Percentiles rank a stretch among this genome's conserved stretches.
phyloP scores from a whole-genome alignment of 306 rosid species.

The Parietaria judaica region DNA sequence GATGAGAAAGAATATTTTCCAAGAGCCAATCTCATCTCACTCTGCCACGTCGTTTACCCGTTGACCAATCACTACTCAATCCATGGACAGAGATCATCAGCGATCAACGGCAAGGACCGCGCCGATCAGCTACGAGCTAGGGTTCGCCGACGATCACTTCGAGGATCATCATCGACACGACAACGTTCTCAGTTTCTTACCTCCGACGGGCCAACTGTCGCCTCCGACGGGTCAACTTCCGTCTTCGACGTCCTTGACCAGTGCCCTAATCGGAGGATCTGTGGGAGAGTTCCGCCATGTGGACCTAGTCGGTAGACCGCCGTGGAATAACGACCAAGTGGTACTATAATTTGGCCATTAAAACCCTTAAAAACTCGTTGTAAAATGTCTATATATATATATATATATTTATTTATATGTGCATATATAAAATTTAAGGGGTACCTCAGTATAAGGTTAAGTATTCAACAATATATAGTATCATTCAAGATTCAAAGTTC shows the following conservation, averaged over 20 bases:
- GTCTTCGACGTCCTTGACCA: slow-evolving; percentile 2
- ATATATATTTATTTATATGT: not conserved
- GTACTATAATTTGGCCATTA: not conserved
- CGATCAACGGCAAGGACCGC: slow-evolving; percentile 13
- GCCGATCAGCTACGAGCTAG: slow-evolving; percentile 53
- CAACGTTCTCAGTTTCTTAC: slow-evolving; percentile 62
- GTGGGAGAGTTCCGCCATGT: slow-evolving; percentile 37
- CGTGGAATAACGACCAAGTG: slow-evolving; percentile 72
- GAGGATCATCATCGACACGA: slow-evolving; percentile 32
- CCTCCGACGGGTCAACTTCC: slow-evolving; percentile 3
- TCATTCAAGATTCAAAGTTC: too few species aligned
- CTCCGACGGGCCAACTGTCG: slow-evolving; percentile 24
- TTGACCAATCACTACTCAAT: slow-evolving; percentile 41
- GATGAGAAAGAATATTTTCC: slow-evolving; percentile 25
- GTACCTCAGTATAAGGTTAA: too few species aligned
- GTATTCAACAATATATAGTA: too few species aligned
- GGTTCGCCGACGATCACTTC: slow-evolving; percentile 52
- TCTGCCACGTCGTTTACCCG: slow-evolving; percentile 27
- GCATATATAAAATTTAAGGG: too few species aligned
- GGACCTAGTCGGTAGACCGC: slow-evolving; percentile 40
- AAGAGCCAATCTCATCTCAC: slow-evolving; percentile 28
- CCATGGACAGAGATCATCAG: slow-evolving; percentile 64
- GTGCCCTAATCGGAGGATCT: slow-evolving; percentile 1
- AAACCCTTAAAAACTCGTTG: too few species aligned
- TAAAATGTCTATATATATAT: too few species aligned